Evolutionary conservation across 2,329 filamentous ascomycete genomes (phyloP), one percentile per base, ranked within the genome.

Genomic region (Alternaria angustiovoidea): DNA sequence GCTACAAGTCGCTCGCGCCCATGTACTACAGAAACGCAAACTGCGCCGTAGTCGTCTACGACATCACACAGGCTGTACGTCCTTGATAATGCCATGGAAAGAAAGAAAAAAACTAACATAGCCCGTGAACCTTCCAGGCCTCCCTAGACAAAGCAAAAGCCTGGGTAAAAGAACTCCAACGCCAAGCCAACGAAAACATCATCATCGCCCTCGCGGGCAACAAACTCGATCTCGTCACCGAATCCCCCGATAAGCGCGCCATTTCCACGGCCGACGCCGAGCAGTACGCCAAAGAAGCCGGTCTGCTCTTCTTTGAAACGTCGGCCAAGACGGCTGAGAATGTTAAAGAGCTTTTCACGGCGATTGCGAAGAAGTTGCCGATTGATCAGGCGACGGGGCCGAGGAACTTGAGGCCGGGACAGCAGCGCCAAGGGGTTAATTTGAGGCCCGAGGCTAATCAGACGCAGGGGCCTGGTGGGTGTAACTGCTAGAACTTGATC

Each of bases 21-120:
- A 99, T 99, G 95, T 99, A 99, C 86, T 99, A 99, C 84, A 87
- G 96, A 74, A 99, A 99, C 80, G 96, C 96, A 72, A 98, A 99
- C 87, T 98, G 95, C 83, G 95, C 96, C 60, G 94, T 99, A 32
- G 94, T 99, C 49, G 95, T 99, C 69, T 99, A 99, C 82, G 95
- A 99, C 82, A 98, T 99, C 77, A 99, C 95, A 76, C 95, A 99
- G 87, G 93, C 95, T 70, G 95, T 99, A 89, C 65, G 91, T 82
- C 46, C 24, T 26, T 42, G 51, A 24, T 24, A 24, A 26, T 26
- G 24, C 24, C 0, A 26, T 2, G 24, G 24, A 26, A 26, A 7
- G 2, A 26, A 26, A 26, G 5, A 26, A 26, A 2, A 26, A 26
- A 26, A 26, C 24, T 26, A 0, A 26, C 24, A 1, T 26, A 26